Percentiles rank a stretch among this genome's conserved stretches.
Conservation (phyloP, 257 asterid species). For the Pogostemon cablin region DNA sequence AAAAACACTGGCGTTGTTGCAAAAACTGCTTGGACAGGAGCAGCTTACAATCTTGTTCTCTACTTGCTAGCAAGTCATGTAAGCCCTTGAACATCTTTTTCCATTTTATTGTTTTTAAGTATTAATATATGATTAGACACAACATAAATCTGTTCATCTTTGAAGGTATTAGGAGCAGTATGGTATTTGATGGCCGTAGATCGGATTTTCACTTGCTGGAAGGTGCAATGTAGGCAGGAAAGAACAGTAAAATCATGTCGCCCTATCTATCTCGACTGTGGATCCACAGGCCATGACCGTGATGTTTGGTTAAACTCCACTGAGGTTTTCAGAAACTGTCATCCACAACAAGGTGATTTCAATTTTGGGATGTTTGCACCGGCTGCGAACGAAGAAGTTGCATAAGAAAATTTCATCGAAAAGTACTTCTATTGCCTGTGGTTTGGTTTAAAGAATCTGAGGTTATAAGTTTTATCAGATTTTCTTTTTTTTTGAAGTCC, state of each 20-base stretch:
- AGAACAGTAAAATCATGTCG: slow-evolving; percentile 34
- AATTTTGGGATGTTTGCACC: slow-evolving; percentile 72
- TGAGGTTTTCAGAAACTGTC: slow-evolving; percentile 47
- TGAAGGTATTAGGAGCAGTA: slow-evolving; percentile 70
- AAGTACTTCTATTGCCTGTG: slow-evolving; percentile 83
- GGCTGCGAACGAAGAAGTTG: slow-evolving; percentile 58
- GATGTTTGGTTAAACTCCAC: slow-evolving; percentile 55
- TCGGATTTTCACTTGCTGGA: slow-evolving; percentile 81
- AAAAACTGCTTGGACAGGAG: slow-evolving; percentile 91
- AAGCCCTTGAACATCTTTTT: slow-evolving; percentile 18
- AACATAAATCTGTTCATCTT: not conserved
- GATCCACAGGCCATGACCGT: slow-evolving; percentile 26
- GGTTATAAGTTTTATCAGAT: slow-evolving; percentile 38
- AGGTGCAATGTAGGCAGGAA: slow-evolving; percentile 50
- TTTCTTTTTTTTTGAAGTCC: too few species aligned
- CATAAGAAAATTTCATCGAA: slow-evolving; percentile 50
- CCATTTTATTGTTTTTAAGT: not conserved
- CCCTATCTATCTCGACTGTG: slow-evolving; percentile 56
- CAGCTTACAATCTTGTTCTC: slow-evolving; percentile 80
- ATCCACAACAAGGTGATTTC: slow-evolving; percentile 38
- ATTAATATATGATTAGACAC: too few species aligned
- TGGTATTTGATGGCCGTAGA: slow-evolving; percentile 90
- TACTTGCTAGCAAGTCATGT: slow-evolving; percentile 89
- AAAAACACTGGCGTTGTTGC: slow-evolving; percentile 86
- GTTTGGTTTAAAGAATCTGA: slow-evolving; percentile 78